Evolutionary conservation across 1,139 yeast genomes (phyloP).

Genomic region (Debaryomyces coudertii): DNA sequence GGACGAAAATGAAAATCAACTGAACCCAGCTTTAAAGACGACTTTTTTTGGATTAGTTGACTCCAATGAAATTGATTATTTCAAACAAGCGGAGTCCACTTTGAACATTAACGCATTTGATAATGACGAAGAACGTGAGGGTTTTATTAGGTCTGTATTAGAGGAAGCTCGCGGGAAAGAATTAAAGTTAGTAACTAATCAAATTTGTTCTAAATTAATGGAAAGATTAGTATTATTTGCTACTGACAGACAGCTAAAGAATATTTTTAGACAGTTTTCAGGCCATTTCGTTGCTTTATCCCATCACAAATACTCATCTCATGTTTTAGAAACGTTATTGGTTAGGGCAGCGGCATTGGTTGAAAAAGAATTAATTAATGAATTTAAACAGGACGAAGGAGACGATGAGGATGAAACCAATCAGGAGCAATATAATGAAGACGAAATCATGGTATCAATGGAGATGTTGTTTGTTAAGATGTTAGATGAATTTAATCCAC

Average conservation of each 20-base stretch:
- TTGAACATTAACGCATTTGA: conserved; percentile 81
- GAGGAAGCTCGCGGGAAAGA: conserved; percentile 92
- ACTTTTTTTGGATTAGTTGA: conserved; percentile 86
- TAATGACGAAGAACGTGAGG: conserved; percentile 67
- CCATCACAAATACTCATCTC: conserved; percentile 90
- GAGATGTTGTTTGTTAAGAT: conserved; percentile 66
- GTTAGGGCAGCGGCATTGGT: conserved; percentile 75
- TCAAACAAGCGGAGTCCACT: conserved; percentile 89
- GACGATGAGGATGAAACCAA: conserved; percentile 34
- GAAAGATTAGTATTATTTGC: conserved; percentile 81
- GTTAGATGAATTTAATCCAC: conserved; percentile 68
- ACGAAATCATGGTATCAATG: conserved; percentile 51
- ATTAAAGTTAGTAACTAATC: conserved; percentile 88
- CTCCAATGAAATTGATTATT: conserved; percentile 81
- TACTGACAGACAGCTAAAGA: conserved; percentile 63
- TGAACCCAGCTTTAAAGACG: conserved; percentile 17
- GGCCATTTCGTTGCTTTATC: conserved; percentile 78
- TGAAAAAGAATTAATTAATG: conserved; percentile 61
- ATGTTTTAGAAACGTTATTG: conserved; percentile 84
- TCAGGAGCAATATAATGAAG: conserved; percentile 37
- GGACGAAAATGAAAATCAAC: conserved; percentile 12
- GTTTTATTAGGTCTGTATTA: conserved; percentile 74
- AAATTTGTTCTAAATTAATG: conserved; percentile 88
- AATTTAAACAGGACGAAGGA: conserved; percentile 31
- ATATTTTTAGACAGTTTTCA: conserved; percentile 64